Base-by-base conservation (phyloP, 2,329 filamentous ascomycete species). In the Xylaria sp. region DNA sequence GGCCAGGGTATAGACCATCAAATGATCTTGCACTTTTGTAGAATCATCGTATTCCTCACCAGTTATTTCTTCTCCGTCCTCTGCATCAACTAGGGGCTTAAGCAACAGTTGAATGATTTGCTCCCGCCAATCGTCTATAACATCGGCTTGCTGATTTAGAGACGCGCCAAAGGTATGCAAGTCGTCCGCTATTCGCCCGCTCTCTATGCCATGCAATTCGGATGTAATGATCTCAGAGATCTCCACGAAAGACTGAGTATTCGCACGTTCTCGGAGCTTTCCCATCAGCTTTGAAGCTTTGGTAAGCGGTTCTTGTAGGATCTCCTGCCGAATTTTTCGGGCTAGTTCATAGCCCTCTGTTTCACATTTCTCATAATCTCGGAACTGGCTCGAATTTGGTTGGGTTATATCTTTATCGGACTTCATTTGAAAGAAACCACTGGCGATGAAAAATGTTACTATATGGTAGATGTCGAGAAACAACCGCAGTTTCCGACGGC, bases 31-130 rank as follows among this genome's bases (percentile, higher is more conserved):
- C 55, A 91, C 87, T 78, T 93, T 93, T 0, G 94, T 93, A 0
- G 95, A 97, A 39, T 92, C 89, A 73, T 94, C 92, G 71, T 97
- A 96, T 78, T 98, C 96, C 68, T 98, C 91, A 28, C 96, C 96
- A 12, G 94, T 95, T 2, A 90, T 87, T 67, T 97, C 93, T 10
- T 86, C 81, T 18, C 83, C 83, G 0, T 89, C 89, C 49, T 97
- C 94, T 76, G 96, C 90, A 74, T 98, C 96, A 20, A 98, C 89
- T 1, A 98, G 85, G 0, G 93, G 89, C 69, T 90, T 86, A 12
- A 92, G 82, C 10, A 98, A 84, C 23, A 95, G 86, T 63, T 91
- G 86, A 20, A 93, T 86, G 67, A 94, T 90, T 51, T 89, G 85
- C 66, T 91, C 86, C 51, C 94, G 89, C 93, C 92, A 97, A 57